These are phyloP conservation scores for Acanthamoeba royreba DNA, from an alignment of 208 protist species.

Conservation along the genomic window DNA sequence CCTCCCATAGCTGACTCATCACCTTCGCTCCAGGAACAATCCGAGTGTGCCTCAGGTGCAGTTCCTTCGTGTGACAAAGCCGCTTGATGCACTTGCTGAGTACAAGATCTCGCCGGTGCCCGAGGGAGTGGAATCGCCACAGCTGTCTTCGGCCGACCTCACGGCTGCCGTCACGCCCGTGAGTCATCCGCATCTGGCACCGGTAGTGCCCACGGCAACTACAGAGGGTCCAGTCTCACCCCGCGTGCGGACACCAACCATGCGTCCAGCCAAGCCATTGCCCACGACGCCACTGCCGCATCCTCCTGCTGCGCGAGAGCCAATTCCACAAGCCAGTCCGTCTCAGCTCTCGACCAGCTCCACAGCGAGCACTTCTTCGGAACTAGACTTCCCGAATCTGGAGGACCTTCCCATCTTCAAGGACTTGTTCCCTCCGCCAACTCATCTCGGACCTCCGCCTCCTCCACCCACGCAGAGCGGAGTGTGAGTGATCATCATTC, in stretches of 20 bases:
- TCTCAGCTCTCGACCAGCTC: neutral
- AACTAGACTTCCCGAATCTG: neutral
- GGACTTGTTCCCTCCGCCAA: neutral
- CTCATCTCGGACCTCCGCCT: neutral
- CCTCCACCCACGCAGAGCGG: too few relatives aligned
- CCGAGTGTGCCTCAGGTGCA: neutral
- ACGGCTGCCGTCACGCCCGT: neutral
- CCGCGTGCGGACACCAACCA: neutral
- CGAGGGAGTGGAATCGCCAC: neutral
- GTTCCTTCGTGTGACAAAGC: neutral
- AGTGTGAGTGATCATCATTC: too few relatives aligned
- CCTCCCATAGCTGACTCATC: neutral
- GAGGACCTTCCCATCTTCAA: slow-evolving; percentile 17
- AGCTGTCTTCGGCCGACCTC: neutral
- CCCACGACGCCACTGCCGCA: neutral
- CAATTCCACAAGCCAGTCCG: neutral
- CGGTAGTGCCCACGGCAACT: neutral
- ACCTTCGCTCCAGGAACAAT: neutral
- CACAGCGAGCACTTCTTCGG: neutral
- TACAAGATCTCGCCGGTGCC: neutral
- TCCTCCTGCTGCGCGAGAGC: too few relatives aligned
- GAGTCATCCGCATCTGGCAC: neutral
- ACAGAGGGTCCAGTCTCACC: neutral
- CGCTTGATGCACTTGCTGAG: neutral
- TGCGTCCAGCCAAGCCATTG: neutral